phyloP scores from a whole-genome alignment of 2,329 filamentous ascomycete genomes.

The Arthrinium phaeospermum region DNA sequence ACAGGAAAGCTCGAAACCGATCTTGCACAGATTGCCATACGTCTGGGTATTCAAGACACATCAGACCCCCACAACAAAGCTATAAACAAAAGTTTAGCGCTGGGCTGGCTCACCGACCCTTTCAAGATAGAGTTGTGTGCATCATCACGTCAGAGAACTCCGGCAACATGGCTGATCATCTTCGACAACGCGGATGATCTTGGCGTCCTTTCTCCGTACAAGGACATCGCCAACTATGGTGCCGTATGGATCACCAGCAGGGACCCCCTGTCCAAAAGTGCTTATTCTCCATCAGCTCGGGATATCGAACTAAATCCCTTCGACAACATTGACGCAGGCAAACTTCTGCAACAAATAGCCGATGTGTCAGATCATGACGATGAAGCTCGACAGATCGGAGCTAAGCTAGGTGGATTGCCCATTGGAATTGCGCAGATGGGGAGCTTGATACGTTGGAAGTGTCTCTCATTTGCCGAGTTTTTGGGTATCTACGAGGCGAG shows the following conservation, averaged over 20 bases:
- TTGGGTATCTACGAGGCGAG: not conserved
- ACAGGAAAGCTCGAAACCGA: not conserved
- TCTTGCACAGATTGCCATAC: not conserved
- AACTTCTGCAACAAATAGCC: not conserved
- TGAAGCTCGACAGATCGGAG: not conserved
- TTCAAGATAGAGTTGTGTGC: not conserved
- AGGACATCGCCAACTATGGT: not conserved
- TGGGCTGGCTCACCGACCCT: not conserved
- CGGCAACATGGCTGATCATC: not conserved
- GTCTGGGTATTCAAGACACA: not conserved
- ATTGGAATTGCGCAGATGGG: not conserved
- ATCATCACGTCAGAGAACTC: not conserved
- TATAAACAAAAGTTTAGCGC: not conserved
- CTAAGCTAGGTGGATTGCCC: not conserved
- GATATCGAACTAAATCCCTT: not conserved
- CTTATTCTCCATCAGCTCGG: not conserved
- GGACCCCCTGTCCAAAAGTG: not conserved
- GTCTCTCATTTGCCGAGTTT: not conserved
- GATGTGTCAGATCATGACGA: not conserved
- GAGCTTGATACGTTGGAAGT: not conserved
- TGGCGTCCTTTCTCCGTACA: not conserved
- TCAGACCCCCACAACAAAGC: not conserved
- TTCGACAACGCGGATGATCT: not conserved
- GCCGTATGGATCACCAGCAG: not conserved
- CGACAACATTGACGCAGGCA: not conserved